Percentiles rank a stretch among this genome's conserved stretches.
Conservation (phyloP, 805 yeast species). For the Hanseniaspora taiwanica region DNA sequence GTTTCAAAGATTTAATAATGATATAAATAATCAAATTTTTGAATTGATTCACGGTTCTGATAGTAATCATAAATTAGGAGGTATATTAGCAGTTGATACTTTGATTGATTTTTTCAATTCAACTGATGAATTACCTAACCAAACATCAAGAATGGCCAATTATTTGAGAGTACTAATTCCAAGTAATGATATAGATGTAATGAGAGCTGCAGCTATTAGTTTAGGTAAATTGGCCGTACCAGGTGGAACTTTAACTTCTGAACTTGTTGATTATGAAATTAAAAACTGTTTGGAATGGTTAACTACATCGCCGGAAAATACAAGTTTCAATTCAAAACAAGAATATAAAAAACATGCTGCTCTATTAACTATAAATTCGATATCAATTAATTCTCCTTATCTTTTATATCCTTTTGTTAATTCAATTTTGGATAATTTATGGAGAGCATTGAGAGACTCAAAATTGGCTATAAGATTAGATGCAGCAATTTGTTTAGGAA, state of each 20-base stretch:
- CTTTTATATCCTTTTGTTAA: conserved; percentile 65
- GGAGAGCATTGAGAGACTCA: conserved; percentile 78
- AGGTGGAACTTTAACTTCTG: conserved; percentile 81
- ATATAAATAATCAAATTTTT: conserved; percentile 75
- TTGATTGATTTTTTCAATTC: conserved; percentile 76
- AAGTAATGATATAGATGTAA: conserved; percentile 69
- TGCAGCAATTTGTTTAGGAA: conserved; percentile 68
- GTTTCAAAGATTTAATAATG: conserved; percentile 67
- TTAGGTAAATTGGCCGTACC: conserved; percentile 82
- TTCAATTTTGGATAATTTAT: conserved; percentile 66
- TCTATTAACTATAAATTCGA: conserved; percentile 62
- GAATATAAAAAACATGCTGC: conserved; percentile 88
- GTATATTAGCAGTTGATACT: conserved; percentile 80
- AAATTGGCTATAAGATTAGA: conserved; percentile 66
- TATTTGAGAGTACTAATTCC: conserved; percentile 71
- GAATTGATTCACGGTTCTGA: conserved; percentile 71
- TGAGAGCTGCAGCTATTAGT: conserved; percentile 76
- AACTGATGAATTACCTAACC: conserved; percentile 72
- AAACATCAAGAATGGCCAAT: conserved; percentile 83
- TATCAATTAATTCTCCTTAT: conserved; percentile 82
- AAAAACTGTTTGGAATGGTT: conserved; percentile 85
- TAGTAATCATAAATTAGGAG: conserved; percentile 66
- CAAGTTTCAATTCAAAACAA: conserved; percentile 47
- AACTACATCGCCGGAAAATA: conserved; percentile 34
- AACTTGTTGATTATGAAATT: conserved; percentile 86